A percentile compares a stretch with the other conserved stretches of the same genome.
Evolutionary conservation across 2,329 filamentous ascomycete genomes (phyloP).

Genomic region (Coniochaeta pulveracea): DNA sequence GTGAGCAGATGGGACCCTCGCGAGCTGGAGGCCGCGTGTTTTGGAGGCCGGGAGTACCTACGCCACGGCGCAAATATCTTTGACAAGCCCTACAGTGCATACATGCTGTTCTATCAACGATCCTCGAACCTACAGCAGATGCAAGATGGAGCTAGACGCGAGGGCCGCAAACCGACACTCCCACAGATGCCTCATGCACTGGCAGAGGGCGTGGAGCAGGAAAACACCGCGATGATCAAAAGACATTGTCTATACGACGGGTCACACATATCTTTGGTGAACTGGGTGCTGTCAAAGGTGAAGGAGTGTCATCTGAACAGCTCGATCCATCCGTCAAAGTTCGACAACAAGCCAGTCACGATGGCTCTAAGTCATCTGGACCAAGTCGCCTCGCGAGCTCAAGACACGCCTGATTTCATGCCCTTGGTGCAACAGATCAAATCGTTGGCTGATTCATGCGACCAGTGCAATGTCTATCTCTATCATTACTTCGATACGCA

Average conservation of each 20-base stretch:
- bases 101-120: conserved; percentile 96
- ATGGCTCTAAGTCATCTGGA: conserved; percentile 57
- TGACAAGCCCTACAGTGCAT: conserved; percentile 75
- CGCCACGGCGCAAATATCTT: conserved; percentile 34
- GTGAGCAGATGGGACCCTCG: conserved; percentile 66
- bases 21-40: conserved; percentile 65
- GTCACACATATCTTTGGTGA: conserved; percentile 56
- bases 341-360: conserved; percentile 39
- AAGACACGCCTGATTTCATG: conserved; percentile 54
- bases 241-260: conserved; percentile 73
- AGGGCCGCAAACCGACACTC: conserved; percentile 23
- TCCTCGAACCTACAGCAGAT: conserved; percentile 50
- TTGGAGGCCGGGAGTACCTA: conserved; percentile 56
- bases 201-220: conserved; percentile 49
- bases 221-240: conserved; percentile 64
- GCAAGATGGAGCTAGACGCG: conserved; percentile 30
- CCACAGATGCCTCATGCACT: conserved; percentile 28
- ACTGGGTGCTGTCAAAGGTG: conserved; percentile 43
- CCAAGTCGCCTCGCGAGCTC: conserved; percentile 61
- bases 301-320: no score
- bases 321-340: no score
- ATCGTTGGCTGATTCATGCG: conserved; percentile 35
- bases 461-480: conserved; percentile 44
- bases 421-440: conserved; percentile 29
- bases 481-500: conserved; percentile 49